Conservation (phyloP, 148 eudicot genomes). For the Chenopodium formosanum region DNA sequence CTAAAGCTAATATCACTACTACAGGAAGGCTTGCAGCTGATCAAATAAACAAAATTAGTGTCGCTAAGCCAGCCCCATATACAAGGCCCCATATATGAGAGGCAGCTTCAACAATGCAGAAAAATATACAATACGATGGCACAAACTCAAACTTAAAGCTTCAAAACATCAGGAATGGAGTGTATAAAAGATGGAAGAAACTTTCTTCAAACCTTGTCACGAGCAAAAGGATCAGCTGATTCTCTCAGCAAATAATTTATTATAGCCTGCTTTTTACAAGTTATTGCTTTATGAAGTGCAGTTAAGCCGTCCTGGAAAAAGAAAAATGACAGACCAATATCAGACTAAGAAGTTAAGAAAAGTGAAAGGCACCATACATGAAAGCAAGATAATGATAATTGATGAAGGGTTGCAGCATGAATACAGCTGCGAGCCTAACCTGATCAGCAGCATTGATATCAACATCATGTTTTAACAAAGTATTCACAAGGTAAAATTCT, state of each 20-base stretch:
- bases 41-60: neutral
- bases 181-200: neutral
- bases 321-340: constrained; percentile 6
- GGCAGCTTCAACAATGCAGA: neutral
- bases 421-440: constrained; percentile 34
- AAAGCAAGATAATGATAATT: neutral
- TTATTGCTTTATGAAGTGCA: constrained; percentile 85
- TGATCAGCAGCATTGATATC: constrained; percentile 72
- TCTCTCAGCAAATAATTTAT: constrained; percentile 73
- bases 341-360: neutral
- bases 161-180: constrained; percentile 5
- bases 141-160: neutral
- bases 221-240: constrained; percentile 80
- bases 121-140: neutral
- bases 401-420: neutral
- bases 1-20: neutral
- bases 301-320: constrained; percentile 71
- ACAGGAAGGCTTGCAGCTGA: neutral
- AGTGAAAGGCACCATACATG: neutral
- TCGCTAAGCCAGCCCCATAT: neutral
- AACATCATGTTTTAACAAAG: constrained; percentile 59
- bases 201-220: constrained; percentile 63
- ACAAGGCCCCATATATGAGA: neutral
- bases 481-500: constrained; percentile 68
- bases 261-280: constrained; percentile 83